phyloP scores from a whole-genome alignment of 768 basidiomycete genomes.

The Xanthoconium purpureum region DNA sequence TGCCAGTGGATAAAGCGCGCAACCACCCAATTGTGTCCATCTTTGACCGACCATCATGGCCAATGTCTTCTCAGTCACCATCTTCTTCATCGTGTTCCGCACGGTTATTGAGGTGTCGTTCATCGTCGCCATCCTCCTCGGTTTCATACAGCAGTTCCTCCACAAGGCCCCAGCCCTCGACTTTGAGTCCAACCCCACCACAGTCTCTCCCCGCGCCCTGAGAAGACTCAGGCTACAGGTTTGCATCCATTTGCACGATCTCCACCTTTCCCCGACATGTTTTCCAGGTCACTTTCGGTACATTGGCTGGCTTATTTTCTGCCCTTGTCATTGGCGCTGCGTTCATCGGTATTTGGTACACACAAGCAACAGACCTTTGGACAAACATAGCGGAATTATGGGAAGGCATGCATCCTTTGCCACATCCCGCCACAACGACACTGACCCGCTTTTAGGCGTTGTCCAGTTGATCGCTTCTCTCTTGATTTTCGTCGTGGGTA shows the following conservation, averaged over 20 bases:
- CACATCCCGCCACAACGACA: background rate
- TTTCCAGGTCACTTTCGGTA: slow-evolving; percentile 70
- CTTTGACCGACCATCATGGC: background rate
- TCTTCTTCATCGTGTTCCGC: slow-evolving; percentile 96
- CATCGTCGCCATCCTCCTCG: slow-evolving; percentile 88
- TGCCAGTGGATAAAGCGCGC: background rate
- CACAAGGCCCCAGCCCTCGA: slow-evolving; percentile 21
- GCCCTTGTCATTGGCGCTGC: slow-evolving; percentile 84
- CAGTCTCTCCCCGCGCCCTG: slow-evolving; percentile 45
- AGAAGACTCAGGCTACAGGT: slow-evolving; percentile 72
- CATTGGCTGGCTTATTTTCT: slow-evolving; percentile 68
- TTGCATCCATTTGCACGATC: background rate
- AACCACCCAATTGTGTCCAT: too few species aligned
- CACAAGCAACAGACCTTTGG: slow-evolving; percentile 83
- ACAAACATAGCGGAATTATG: slow-evolving; percentile 80
- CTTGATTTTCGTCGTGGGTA: slow-evolving; percentile 91
- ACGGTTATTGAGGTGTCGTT: slow-evolving; percentile 91
- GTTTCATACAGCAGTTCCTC: slow-evolving; percentile 86
- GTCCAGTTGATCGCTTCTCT: slow-evolving; percentile 69
- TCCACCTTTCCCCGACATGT: background rate
- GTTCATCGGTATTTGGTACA: slow-evolving; percentile 95
- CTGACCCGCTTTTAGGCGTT: slow-evolving; percentile 41
- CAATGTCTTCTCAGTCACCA: slow-evolving; percentile 83
- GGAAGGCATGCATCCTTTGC: slow-evolving; percentile 61
- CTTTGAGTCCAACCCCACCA: slow-evolving; percentile 25